Base-by-base conservation (phyloP, 2,329 filamentous ascomycete genomes). In the Phaeoacremonium minimum region DNA sequence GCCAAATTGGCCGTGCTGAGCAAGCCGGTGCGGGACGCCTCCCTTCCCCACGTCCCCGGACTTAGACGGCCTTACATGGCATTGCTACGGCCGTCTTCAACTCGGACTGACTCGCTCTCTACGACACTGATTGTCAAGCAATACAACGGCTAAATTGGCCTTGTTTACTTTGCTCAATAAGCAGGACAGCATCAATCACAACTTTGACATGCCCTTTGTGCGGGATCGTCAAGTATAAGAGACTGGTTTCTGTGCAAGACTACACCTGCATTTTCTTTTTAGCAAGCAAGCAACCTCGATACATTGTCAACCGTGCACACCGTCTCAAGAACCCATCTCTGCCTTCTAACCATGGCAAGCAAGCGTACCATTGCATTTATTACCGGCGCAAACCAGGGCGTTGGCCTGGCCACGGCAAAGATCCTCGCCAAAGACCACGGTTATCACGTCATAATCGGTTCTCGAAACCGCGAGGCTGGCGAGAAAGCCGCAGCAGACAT, bases 391-490 rank as follows among this genome's bases (percentile, higher is more conserved):
- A 30, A 36, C 33, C 8, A 22, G 7, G 33, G 33, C 5, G 19
- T 36, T 36, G 33, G 33, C 16, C 20, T 28, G 26, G 33, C 33
- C 15, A 14, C 30, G 7, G 33, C 34, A 16, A 34, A 22, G n/a
- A 28, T 18, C 22, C 45, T 60, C 4, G 55, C 56, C 14, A 42
- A 33, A 8, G 44, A 45, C 5, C 50, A 53, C 9, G 37, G 40
- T 17, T 57, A 51, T 41, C 57, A 60, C 32, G 53, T 63, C 15
- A 47, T 63, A 9, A 49, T 63, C 5, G 57, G 56, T 3, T 49
- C 52, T 0, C 54, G 60, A 13, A 53, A 56, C 33, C 20, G 33
- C 7, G 33, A 46, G 15, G 43, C 45, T 1, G 58, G 57, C 1
- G 36, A 49, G 8, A 38, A 47, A 4, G 46, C 51, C 3, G 57